Conservation (phyloP, 805 yeast genomes). For the Metschnikowia chrysomelidarum region DNA sequence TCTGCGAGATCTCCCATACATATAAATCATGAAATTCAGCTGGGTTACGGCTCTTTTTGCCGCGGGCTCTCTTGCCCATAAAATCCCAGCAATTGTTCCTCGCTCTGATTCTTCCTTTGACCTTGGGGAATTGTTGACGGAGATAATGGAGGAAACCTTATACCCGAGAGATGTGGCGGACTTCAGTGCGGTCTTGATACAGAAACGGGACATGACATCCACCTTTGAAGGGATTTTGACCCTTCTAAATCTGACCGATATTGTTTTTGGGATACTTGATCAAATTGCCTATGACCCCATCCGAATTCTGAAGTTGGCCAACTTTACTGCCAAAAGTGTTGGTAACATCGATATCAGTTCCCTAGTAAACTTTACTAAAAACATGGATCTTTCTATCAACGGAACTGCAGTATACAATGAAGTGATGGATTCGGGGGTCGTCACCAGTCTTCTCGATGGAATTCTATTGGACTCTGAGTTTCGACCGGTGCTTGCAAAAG, state of each 20-base stretch:
- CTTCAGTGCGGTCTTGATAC: constrained; percentile 11
- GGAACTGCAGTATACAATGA: constrained; percentile 22
- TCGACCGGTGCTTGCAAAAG: constrained; percentile 32
- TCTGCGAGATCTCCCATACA: too few relatives aligned
- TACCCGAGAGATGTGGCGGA: constrained; percentile 14
- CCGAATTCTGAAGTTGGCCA: constrained; percentile 29
- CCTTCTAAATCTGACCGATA: constrained; percentile 31
- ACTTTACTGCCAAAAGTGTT: constrained; percentile 27
- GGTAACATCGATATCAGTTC: constrained; percentile 15
- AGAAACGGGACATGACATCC: constrained; percentile 22
- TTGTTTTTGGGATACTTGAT: constrained; percentile 36
- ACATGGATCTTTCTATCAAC: constrained; percentile 18
- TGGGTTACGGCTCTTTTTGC: constrained; percentile 11
- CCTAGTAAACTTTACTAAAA: constrained; percentile 7
- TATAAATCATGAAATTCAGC: constrained; percentile 15
- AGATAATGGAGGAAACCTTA: constrained; percentile 8
- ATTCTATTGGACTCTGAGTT: constrained; percentile 33
- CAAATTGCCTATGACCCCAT: constrained; percentile 31
- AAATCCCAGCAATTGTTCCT: constrained; percentile 23
- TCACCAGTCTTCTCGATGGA: constrained; percentile 35
- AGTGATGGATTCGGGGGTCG: constrained; percentile 35
- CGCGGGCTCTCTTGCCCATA: constrained; percentile 16
- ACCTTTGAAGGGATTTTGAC: constrained; percentile 25
- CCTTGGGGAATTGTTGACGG: constrained; percentile 6
- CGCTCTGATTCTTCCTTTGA: constrained; percentile 16